Evolutionary conservation across 2,329 filamentous ascomycete species (phyloP).

Genomic region (Aspergillaceae sp.): DNA sequence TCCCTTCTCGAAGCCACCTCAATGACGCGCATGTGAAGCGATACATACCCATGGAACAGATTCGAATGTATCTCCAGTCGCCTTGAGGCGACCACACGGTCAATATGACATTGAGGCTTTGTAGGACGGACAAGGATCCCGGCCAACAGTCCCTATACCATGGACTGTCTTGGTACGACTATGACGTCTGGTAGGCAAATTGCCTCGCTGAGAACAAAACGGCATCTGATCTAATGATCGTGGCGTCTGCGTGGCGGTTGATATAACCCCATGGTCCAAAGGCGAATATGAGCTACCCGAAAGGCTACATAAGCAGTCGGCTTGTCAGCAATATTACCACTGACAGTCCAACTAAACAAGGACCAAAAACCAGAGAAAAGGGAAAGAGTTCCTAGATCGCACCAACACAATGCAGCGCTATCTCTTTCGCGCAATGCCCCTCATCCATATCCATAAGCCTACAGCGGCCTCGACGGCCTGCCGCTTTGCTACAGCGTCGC

Average conservation of each 20-base stretch:
- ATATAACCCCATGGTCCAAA: neutral
- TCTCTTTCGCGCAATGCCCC: neutral
- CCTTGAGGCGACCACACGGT: neutral
- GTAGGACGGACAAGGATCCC: neutral
- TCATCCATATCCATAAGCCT: neutral
- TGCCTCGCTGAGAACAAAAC: neutral
- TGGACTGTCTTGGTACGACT: neutral
- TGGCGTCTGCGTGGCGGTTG: neutral
- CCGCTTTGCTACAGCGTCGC: constrained; percentile 10
- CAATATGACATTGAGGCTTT: neutral
- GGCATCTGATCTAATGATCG: too few relatives aligned
- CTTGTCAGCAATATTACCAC: neutral
- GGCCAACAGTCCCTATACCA: neutral
- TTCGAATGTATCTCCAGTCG: too few relatives aligned
- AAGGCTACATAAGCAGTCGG: neutral
- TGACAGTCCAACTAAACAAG: neutral
- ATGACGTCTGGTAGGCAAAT: neutral
- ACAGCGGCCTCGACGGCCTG: constrained; percentile 1
- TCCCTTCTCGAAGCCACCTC: too few relatives aligned
- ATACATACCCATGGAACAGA: too few relatives aligned
- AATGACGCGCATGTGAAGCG: too few relatives aligned
- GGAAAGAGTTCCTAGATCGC: too few relatives aligned
- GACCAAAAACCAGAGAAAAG: too few relatives aligned
- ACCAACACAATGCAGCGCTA: constrained; percentile 1
- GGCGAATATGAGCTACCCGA: neutral